Base-by-base conservation (phyloP, 1,284 basidiomycete species). In the Pyrrhoderma noxium region DNA sequence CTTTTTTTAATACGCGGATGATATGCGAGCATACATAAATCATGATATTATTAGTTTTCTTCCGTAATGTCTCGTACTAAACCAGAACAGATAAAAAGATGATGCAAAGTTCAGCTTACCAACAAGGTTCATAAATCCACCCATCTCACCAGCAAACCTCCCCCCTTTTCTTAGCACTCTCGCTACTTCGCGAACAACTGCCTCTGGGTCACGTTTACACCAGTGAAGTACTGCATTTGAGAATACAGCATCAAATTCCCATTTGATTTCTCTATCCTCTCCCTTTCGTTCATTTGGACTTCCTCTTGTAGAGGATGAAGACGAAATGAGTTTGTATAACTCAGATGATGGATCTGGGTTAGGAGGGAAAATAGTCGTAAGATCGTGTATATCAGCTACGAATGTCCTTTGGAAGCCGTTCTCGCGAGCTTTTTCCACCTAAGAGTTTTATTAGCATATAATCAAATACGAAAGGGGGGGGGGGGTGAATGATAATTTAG, bases 191-290 rank as follows among this genome's bases (percentile, higher is more conserved):
- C 74, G 65, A 2, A 89, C 64, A 1, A 90, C 89, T 0, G 76
- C 80, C 0, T 60, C 62, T 0, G 90, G 90, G 59, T 85, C 72
- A 7, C 68, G 65, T 63, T 88, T 89, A 65, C 89, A 92, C 90
- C 90, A 93, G 61, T 93, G 90, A 53, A 93, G 64, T 1, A 78
- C 73, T 0, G 90, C 89, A 52, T 85, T 89, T 41, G 82, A 82
- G 67, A 92, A 91, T 1, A 86, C 82, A 0, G 79, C 75, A 57
- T 85, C 79, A 54, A 77, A 84, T 46, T 56, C 56, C 34, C 59
- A 58, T 3, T 55, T 49, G 16, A 5, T 11, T 31, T 31, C 27
- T 5, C 27, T 31, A 31, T 31, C 27, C 7, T 31, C 11, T 11
- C 11, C 27, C 11, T 31, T 11, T 11, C 11, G 5, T 31, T 31